phyloP scores from a whole-genome alignment of 352 stramenopile genomes.

The Pythium coloratum region DNA sequence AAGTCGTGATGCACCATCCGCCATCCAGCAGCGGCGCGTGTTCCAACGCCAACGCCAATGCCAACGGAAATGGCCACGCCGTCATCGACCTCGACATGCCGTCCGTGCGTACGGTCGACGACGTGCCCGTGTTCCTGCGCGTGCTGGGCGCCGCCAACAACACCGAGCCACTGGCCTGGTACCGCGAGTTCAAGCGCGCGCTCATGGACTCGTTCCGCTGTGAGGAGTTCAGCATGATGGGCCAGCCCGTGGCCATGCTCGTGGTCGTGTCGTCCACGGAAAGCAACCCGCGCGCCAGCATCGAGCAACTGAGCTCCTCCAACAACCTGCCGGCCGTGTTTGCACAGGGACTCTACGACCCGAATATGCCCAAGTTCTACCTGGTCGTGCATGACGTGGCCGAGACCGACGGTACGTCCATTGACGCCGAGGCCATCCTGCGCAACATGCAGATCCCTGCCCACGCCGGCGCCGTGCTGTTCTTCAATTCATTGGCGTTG shows the following conservation, averaged over 20 bases:
- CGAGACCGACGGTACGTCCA: conserved; percentile 76
- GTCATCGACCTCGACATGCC: conserved; percentile 67
- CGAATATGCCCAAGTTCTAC: conserved; percentile 83
- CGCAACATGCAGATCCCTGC: conserved; percentile 60
- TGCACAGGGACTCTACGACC: conserved; percentile 76
- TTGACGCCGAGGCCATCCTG: conserved; percentile 79
- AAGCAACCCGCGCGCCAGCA: conserved; percentile 70
- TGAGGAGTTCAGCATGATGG: conserved; percentile 77
- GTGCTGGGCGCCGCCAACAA: conserved; percentile 48
- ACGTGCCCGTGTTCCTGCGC: conserved; percentile 69
- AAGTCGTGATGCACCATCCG: conserved; percentile 56
- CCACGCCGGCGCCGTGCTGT: conserved; percentile 51
- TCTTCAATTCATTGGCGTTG: conserved; percentile 62
- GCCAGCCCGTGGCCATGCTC: conserved; percentile 71
- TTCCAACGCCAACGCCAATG: conserved; percentile 14
- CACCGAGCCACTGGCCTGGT: conserved; percentile 73
- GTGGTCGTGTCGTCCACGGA: conserved; percentile 84
- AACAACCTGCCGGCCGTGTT: conserved; percentile 61
- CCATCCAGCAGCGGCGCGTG: conserved; percentile 22
- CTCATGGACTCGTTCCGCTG: conserved; percentile 84
- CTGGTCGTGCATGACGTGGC: conserved; percentile 86
- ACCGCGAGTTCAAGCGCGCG: conserved; percentile 70
- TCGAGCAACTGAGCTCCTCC: conserved; percentile 58
- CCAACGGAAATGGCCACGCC: conserved; percentile 7
- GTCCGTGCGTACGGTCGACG: conserved; percentile 48